Percentiles rank a stretch among this genome's conserved stretches.
phyloP scores from a whole-genome alignment of 345 rosid species.

The Cardamine resedifolia region DNA sequence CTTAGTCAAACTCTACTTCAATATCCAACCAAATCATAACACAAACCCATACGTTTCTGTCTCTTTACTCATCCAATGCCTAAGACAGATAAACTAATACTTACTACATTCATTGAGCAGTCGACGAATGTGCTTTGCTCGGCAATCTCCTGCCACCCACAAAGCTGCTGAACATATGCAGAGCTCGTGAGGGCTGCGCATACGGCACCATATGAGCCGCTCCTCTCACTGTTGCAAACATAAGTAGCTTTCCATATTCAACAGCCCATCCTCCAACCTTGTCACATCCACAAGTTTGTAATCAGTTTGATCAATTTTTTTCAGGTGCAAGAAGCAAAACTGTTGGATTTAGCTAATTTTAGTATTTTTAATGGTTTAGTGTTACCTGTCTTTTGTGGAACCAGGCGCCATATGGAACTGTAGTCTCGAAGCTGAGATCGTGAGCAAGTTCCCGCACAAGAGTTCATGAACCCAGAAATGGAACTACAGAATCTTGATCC shows the following conservation, averaged over 20 bases:
- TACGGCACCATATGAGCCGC: slow-evolving; percentile 89
- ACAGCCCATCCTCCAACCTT: slow-evolving; percentile 79
- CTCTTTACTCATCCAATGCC: too few species aligned
- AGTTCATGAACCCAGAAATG: slow-evolving; percentile 76
- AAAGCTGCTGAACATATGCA: slow-evolving; percentile 72
- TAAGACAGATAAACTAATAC: too few species aligned
- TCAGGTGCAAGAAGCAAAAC: neutral
- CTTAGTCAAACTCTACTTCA: too few species aligned
- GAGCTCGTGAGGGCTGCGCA: slow-evolving; percentile 71
- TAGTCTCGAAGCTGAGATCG: slow-evolving; percentile 53
- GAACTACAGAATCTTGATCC: slow-evolving; percentile 88
- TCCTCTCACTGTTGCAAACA: slow-evolving; percentile 72
- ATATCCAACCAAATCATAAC: too few species aligned
- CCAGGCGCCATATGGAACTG: slow-evolving; percentile 84
- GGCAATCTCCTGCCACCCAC: slow-evolving; percentile 62
- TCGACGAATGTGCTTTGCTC: slow-evolving; percentile 39
- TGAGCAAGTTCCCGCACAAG: slow-evolving; percentile 72
- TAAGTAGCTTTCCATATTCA: slow-evolving; percentile 66
- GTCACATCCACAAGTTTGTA: neutral
- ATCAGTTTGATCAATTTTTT: neutral
- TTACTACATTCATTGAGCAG: too few species aligned
- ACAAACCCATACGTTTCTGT: too few species aligned
- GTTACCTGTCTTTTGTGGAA: slow-evolving; percentile 85
- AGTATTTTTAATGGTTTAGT: neutral
- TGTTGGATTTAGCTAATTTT: neutral